Conservation (phyloP, 2,329 filamentous ascomycete genomes). For the Aureobasidium namibiae region DNA sequence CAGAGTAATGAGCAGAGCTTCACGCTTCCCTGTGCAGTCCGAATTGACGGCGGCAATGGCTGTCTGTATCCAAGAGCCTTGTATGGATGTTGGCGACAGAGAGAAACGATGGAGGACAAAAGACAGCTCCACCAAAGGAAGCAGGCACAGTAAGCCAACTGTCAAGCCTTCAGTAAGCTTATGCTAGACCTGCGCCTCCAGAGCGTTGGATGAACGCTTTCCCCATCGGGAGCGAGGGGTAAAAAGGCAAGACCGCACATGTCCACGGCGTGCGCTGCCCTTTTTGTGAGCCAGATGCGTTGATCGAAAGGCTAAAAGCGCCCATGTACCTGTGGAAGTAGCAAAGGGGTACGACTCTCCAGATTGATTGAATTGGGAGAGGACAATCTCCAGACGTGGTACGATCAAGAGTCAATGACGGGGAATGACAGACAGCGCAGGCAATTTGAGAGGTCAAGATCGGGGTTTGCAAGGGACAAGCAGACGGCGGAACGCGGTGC, state of each 20-base stretch:
- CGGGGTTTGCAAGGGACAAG: not conserved
- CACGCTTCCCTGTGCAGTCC: not conserved
- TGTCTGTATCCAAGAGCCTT: not conserved
- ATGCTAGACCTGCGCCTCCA: not conserved
- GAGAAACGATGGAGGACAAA: not conserved
- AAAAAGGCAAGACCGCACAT: slow-evolving; percentile 8
- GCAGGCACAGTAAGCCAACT: slow-evolving; percentile 3
- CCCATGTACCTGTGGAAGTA: not conserved
- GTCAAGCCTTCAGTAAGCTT: slow-evolving; percentile 1
- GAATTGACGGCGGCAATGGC: not conserved
- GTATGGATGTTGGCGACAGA: not conserved
- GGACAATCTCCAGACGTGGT: not conserved
- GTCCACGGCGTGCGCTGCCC: slow-evolving; percentile 1
- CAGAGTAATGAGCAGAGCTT: not conserved
- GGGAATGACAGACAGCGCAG: not conserved
- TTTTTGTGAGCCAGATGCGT: not conserved
- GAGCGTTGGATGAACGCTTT: not conserved
- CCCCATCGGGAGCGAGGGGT: slow-evolving; percentile 1
- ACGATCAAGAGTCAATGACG: not conserved
- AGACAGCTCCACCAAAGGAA: not conserved
- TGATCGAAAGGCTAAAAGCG: slow-evolving; percentile 4
- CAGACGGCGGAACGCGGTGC: slow-evolving; percentile 4
- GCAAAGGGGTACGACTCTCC: not conserved
- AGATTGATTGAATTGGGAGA: not conserved
- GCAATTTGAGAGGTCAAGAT: not conserved